Evolutionary conservation across 2,329 filamentous ascomycete species (phyloP).

Genomic region (Septoria petroselini): DNA sequence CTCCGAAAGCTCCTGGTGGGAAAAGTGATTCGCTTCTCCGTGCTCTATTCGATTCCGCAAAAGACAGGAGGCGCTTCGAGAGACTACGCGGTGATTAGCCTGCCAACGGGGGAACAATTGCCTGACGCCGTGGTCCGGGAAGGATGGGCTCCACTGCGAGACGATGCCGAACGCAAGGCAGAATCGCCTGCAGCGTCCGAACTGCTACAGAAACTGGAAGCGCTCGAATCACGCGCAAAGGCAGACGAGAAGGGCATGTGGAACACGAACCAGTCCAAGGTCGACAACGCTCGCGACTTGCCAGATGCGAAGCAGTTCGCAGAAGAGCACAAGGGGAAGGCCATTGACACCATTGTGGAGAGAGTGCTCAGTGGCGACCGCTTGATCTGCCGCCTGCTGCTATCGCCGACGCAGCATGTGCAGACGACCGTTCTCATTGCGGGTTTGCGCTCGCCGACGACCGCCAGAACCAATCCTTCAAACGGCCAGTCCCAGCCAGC

Average conservation of each 20-base stretch:
- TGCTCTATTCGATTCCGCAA: slow-evolving; percentile 83
- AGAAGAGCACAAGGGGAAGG: slow-evolving; percentile 79
- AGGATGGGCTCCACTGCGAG: slow-evolving; percentile 89
- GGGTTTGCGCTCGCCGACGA: slow-evolving; percentile 84
- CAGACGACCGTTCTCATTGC: slow-evolving; percentile 87
- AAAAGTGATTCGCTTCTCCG: slow-evolving; percentile 78
- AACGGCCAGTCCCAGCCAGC: slow-evolving; percentile 78
- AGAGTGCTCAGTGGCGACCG: slow-evolving; percentile 88
- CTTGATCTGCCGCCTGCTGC: slow-evolving; percentile 74
- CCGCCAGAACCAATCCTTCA: slow-evolving; percentile 74
- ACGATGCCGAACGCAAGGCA: slow-evolving; percentile 89
- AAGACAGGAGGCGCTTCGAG: slow-evolving; percentile 57
- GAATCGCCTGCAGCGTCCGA: slow-evolving; percentile 71
- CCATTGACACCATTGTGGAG: slow-evolving; percentile 78
- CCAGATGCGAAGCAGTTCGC: slow-evolving; percentile 71
- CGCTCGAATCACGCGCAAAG: slow-evolving; percentile 73
- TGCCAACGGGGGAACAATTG: slow-evolving; percentile 72
- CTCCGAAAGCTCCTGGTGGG: slow-evolving; percentile 80
- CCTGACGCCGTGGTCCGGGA: slow-evolving; percentile 82
- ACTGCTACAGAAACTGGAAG: slow-evolving; percentile 73
- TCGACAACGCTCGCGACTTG: slow-evolving; percentile 79
- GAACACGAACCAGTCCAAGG: slow-evolving; percentile 61
- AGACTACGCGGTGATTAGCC: slow-evolving; percentile 79
- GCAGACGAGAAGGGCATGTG: slow-evolving; percentile 78
- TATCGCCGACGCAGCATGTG: slow-evolving; percentile 78